phyloP scores from a whole-genome alignment of 306 rosid genomes.

The Fagus sylvatica region DNA sequence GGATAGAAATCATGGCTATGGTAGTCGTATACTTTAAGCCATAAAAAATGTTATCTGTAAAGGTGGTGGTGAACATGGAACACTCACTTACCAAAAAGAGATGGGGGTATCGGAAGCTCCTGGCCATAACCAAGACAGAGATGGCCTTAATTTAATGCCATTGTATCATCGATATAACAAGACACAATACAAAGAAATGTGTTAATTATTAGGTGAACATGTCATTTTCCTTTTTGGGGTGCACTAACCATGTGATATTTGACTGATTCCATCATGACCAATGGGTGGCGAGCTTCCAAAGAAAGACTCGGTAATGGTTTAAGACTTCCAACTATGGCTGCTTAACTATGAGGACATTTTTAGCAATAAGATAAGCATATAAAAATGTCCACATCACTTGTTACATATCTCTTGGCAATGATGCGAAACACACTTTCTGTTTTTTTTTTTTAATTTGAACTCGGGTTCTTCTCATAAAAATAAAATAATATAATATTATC shows the following conservation, averaged over 20 bases:
- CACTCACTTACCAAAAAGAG: neutral
- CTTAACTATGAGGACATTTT: too few relatives aligned
- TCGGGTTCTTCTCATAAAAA: too few relatives aligned
- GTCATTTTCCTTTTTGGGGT: neutral
- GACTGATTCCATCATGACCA: neutral
- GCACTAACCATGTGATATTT: neutral
- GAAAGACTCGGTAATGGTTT: neutral
- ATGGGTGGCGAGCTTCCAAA: neutral
- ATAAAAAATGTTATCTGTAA: neutral
- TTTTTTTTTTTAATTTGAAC: too few relatives aligned
- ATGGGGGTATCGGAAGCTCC: neutral
- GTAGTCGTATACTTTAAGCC: neutral
- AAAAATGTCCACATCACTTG: too few relatives aligned
- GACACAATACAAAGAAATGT: neutral
- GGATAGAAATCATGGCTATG: too few relatives aligned
- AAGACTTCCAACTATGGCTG: neutral
- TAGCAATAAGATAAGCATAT: too few relatives aligned
- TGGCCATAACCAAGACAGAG: neutral
- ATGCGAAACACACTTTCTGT: too few relatives aligned
- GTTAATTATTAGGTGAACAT: neutral
- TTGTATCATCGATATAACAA: neutral
- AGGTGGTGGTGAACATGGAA: too few relatives aligned
- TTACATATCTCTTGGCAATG: too few relatives aligned
- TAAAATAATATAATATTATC: too few relatives aligned
- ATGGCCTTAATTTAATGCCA: neutral